Evolutionary conservation across 2,329 filamentous ascomycete species (phyloP).

Genomic region (Grosmannia serpens): DNA sequence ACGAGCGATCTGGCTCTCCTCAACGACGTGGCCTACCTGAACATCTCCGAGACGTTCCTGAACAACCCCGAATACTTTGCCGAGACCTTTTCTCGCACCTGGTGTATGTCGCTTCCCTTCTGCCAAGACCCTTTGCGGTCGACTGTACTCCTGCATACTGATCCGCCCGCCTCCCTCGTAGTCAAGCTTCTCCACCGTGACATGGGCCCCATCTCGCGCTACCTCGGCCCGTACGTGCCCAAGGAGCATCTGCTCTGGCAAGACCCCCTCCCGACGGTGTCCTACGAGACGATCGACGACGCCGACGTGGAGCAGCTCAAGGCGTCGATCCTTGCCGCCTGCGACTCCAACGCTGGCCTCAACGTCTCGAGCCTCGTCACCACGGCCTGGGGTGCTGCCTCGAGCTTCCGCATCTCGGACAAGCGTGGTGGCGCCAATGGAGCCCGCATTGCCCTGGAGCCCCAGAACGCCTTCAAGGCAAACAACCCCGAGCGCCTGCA

Average conservation of each 20-base stretch:
- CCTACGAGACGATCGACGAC: slow-evolving; percentile 47
- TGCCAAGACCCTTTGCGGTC: background rate
- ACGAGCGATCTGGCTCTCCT: slow-evolving; percentile 64
- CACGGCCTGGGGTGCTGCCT: slow-evolving; percentile 58
- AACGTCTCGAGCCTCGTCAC: slow-evolving; percentile 39
- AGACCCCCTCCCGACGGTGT: slow-evolving; percentile 52
- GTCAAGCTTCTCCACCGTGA: slow-evolving; percentile 73
- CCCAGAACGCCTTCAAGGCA: slow-evolving; percentile 59
- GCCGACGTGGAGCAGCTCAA: slow-evolving; percentile 55
- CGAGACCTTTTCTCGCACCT: slow-evolving; percentile 60
- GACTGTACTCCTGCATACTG: background rate
- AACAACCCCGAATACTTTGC: slow-evolving; percentile 57
- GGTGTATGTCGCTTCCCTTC: slow-evolving; percentile 31
- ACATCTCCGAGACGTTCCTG: slow-evolving; percentile 61
- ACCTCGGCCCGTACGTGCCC: slow-evolving; percentile 64
- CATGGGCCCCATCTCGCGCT: slow-evolving; percentile 59
- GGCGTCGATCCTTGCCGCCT: slow-evolving; percentile 47
- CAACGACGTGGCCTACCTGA: slow-evolving; percentile 60
- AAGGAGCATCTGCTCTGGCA: slow-evolving; percentile 58
- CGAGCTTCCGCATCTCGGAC: slow-evolving; percentile 62
- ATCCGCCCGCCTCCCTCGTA: background rate
- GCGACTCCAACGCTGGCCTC: background rate
- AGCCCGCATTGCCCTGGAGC: slow-evolving; percentile 62
- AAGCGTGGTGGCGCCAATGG: slow-evolving; percentile 78
- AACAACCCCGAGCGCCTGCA: slow-evolving; percentile 61